phyloP scores from a whole-genome alignment of 129 eudicot species.

The Daucus carota region DNA sequence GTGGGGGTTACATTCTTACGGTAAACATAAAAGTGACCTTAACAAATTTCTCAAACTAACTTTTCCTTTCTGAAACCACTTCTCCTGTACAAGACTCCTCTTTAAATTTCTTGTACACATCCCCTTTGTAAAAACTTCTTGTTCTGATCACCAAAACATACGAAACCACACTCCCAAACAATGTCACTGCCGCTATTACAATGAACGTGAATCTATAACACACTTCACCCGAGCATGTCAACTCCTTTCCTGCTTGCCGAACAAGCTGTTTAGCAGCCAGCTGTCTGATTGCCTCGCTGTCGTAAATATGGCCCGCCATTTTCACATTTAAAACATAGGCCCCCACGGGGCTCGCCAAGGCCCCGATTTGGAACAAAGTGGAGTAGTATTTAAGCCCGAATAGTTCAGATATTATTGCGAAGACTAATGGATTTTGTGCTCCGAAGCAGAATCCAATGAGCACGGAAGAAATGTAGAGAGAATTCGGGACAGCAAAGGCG shows the following conservation, averaged over 20 bases:
- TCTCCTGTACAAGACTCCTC: constrained; percentile 18
- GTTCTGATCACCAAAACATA: constrained; percentile 63
- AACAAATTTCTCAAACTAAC: constrained; percentile 13
- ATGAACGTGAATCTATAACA: constrained; percentile 60
- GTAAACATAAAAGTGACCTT: no score
- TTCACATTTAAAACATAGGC: constrained; percentile 61
- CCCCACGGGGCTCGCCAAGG: constrained; percentile 70
- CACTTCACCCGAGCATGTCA: constrained; percentile 50
- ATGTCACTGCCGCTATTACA: constrained; percentile 47
- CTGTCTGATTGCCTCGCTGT: constrained; percentile 50
- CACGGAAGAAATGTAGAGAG: constrained; percentile 63
- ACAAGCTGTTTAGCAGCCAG: constrained; percentile 32
- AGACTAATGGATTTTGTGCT: constrained; percentile 74
- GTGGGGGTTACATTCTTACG: no score
- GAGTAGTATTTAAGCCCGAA: constrained; percentile 77
- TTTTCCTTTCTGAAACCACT: not conserved
- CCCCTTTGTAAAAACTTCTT: constrained; percentile 58
- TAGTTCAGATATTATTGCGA: constrained; percentile 68
- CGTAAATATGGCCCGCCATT: constrained; percentile 62
- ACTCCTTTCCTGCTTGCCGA: constrained; percentile 55
- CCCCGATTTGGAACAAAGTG: constrained; percentile 55
- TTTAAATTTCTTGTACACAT: constrained; percentile 73
- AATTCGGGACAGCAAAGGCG: constrained; percentile 55
- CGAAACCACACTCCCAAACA: constrained; percentile 49
- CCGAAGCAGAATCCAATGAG: constrained; percentile 83